phyloP scores from a whole-genome alignment of 2,329 filamentous ascomycete species.

The Penicillium sp. region DNA sequence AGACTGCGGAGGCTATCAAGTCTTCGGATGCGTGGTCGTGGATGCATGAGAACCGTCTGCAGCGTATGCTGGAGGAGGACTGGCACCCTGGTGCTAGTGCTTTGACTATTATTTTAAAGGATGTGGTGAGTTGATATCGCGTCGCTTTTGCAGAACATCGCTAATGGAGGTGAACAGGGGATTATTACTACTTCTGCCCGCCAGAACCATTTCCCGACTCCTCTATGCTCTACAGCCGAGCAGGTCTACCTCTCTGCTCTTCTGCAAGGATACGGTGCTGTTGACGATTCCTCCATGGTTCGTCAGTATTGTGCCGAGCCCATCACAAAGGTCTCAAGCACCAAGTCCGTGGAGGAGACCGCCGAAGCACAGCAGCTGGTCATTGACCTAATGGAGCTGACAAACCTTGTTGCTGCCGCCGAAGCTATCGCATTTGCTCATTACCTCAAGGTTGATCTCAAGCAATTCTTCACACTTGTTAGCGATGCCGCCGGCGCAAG shows the following conservation, averaged over 20 bases:
- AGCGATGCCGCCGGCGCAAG: constrained; percentile 47
- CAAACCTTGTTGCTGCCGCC: constrained; percentile 48
- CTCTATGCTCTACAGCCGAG: constrained; percentile 60
- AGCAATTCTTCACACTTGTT: constrained; percentile 46
- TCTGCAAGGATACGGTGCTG: constrained; percentile 52
- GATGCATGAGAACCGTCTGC: constrained; percentile 59
- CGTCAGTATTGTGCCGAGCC: constrained; percentile 49
- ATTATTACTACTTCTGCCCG: constrained; percentile 66
- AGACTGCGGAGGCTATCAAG: constrained; percentile 45
- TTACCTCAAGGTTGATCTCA: constrained; percentile 43
- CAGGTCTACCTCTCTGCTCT: constrained; percentile 60
- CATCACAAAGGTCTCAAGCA: constrained; percentile 36
- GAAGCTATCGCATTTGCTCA: constrained; percentile 48
- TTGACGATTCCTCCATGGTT: constrained; percentile 55
- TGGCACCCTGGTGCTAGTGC: constrained; percentile 56
- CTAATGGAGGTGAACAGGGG: constrained; percentile 32
- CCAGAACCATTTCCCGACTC: constrained; percentile 54
- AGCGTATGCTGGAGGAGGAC: constrained; percentile 51
- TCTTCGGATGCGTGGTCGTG: constrained; percentile 53
- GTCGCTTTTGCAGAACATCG: not conserved
- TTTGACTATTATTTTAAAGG: constrained; percentile 58
- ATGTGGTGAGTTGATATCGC: constrained; percentile 38
- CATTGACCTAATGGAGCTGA: constrained; percentile 43
- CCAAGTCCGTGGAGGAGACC: constrained; percentile 31
- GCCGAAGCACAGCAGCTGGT: constrained; percentile 39